Evolutionary conservation across 345 rosid species (phyloP).

Genomic region (Hypericum androsaemum): DNA sequence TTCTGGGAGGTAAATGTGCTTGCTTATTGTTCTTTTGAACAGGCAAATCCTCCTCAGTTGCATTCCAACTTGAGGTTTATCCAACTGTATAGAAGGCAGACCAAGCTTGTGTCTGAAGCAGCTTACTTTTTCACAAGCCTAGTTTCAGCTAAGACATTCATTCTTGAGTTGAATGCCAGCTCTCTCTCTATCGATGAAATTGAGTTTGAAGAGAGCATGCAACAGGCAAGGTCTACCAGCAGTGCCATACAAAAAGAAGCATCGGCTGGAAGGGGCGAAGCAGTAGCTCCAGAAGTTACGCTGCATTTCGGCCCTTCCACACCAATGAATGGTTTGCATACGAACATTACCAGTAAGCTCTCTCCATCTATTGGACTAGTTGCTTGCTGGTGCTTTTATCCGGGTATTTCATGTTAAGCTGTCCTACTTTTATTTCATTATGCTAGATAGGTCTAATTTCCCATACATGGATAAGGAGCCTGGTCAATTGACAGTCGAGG

Average conservation of each 20-base stretch:
- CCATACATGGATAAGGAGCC: slow-evolving; percentile 43
- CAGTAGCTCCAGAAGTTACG: no score
- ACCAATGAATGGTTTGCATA: no score
- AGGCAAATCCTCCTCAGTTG: slow-evolving; percentile 50
- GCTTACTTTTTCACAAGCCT: slow-evolving; percentile 52
- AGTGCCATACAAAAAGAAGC: slow-evolving; percentile 17
- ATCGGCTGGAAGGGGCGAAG: not conserved
- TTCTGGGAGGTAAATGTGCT: no score
- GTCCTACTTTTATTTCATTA: not conserved
- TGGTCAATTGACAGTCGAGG: slow-evolving; percentile 35
- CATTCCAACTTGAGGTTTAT: slow-evolving; percentile 56
- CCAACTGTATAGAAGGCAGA: slow-evolving; percentile 41
- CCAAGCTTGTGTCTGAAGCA: slow-evolving; percentile 42
- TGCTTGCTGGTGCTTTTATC: no score
- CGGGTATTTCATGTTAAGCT: no score
- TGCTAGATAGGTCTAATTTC: slow-evolving; percentile 27
- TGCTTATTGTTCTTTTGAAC: slow-evolving; percentile 17
- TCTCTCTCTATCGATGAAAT: slow-evolving; percentile 53
- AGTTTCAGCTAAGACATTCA: slow-evolving; percentile 43
- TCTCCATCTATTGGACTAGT: not conserved
- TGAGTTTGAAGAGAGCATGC: slow-evolving; percentile 50
- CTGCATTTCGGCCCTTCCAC: no score
- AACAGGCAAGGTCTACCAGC: slow-evolving; percentile 35
- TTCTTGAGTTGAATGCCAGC: slow-evolving; percentile 38
- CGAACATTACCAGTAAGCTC: slow-evolving; percentile 18